Evolutionary conservation across 1,284 basidiomycete genomes (phyloP).

Genomic region (Papiliotrema nemorosa): DNA sequence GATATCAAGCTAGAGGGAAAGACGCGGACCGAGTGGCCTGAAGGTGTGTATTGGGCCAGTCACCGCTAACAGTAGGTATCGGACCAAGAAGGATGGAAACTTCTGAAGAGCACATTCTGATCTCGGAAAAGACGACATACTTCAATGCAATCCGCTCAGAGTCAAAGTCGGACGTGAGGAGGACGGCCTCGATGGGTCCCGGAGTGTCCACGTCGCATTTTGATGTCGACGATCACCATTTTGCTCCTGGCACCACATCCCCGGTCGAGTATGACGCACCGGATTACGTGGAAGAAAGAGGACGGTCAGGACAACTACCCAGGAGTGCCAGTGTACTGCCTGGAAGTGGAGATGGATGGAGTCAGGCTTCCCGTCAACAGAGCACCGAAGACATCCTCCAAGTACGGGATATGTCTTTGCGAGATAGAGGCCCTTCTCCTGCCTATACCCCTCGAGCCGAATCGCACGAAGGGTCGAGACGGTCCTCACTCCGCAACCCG

Average conservation of each 20-base stretch:
- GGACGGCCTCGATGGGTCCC: constrained; percentile 76
- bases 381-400: constrained; percentile 9
- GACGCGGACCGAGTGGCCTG: constrained; percentile 68
- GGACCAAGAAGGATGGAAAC: constrained; percentile 76
- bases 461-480: constrained; percentile 7
- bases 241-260: constrained; percentile 8
- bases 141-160: constrained; percentile 54
- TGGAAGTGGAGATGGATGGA: constrained; percentile 25
- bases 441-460: constrained; percentile 37
- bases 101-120: constrained; percentile 72
- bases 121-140: constrained; percentile 68
- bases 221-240: constrained; percentile 36
- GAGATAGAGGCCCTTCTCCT: constrained; percentile 45
- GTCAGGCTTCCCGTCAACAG: constrained; percentile 26
- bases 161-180: constrained; percentile 28
- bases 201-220: constrained; percentile 53
- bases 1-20: constrained; percentile 73
- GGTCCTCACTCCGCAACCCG: constrained; percentile 8
- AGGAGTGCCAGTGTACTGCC: constrained; percentile 39
- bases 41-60: constrained; percentile 59
- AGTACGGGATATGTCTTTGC: constrained; percentile 11
- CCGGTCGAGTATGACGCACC: constrained; percentile 6
- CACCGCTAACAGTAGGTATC: constrained; percentile 54
- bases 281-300: background rate
- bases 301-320: constrained; percentile 4